Percentiles rank a stretch among this genome's conserved stretches.
These are phyloP conservation scores for Pleurozium schreberi DNA, from an alignment of 225 moss, liverwort and hornwort species.

Conservation along the genomic window DNA sequence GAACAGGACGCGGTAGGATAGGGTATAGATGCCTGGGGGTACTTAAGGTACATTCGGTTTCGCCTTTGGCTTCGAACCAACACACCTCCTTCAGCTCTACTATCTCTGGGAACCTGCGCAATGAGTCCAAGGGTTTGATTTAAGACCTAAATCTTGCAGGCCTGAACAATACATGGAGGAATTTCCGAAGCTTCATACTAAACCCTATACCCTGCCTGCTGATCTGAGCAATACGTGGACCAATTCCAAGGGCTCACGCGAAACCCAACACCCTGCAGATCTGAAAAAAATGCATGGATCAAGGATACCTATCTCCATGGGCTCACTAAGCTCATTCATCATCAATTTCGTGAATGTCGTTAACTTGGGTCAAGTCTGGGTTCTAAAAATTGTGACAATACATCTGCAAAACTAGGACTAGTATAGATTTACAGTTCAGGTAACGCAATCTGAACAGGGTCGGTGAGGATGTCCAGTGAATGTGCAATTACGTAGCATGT, in stretches of 20 bases:
- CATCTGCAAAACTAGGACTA: neutral
- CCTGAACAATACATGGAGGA: neutral
- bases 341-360: neutral
- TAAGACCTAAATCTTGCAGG: neutral
- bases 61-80: conserved; percentile 14
- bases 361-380: too few relatives aligned
- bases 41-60: conserved; percentile 1
- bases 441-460: neutral
- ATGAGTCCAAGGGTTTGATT: neutral
- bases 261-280: neutral
- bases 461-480: neutral
- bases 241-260: neutral
- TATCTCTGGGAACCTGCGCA: conserved; percentile 20
- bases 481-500: neutral
- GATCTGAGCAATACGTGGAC: too few relatives aligned
- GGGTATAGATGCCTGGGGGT: conserved; percentile 16
- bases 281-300: too few relatives aligned
- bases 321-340: neutral
- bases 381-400: too few relatives aligned
- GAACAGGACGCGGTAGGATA: conserved; percentile 7
- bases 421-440: neutral
- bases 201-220: too few relatives aligned
- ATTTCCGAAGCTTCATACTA: too few relatives aligned
- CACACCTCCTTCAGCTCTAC: conserved; percentile 8
- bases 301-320: neutral